Percentiles rank a stretch among this genome's conserved stretches.
These are phyloP conservation scores for Tripterygium wilfordii DNA, from an alignment of 177 flowering plant genomes.

Conservation along the genomic window DNA sequence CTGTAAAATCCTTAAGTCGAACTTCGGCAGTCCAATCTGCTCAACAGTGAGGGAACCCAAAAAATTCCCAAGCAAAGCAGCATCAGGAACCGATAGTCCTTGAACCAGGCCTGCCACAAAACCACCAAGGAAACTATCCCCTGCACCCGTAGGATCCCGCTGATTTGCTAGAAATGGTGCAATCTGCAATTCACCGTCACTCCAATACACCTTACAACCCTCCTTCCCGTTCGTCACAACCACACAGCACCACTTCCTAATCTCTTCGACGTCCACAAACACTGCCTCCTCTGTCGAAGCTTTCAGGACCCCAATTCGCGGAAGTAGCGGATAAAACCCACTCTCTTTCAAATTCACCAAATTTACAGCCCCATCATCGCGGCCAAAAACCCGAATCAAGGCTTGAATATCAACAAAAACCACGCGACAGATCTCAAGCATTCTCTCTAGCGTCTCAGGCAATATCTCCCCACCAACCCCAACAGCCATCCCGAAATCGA, in stretches of 20 bases:
- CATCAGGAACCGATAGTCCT: conserved; percentile 75
- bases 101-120: conserved; percentile 64
- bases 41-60: conserved; percentile 86
- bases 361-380: conserved; percentile 60
- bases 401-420: conserved; percentile 89
- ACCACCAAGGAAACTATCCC: conserved; percentile 89
- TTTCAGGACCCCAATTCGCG: conserved; percentile 64
- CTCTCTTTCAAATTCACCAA: conserved; percentile 54
- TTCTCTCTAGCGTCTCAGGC: conserved; percentile 69
- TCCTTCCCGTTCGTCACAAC: conserved; percentile 84
- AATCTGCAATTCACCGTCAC: conserved; percentile 46
- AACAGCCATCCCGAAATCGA: conserved; percentile 78
- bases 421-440: conserved; percentile 61
- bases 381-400: conserved; percentile 68
- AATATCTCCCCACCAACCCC: conserved; percentile 90
- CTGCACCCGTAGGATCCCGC: conserved; percentile 97
- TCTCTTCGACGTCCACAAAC: conserved; percentile 70
- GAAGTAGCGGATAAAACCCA: conserved; percentile 58
- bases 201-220: conserved; percentile 65
- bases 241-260: conserved; percentile 63
- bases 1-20: conserved; percentile 59
- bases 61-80: conserved; percentile 84
- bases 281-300: conserved; percentile 83
- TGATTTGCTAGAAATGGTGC: conserved; percentile 62
- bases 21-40: conserved; percentile 75